Evolutionary conservation across 768 basidiomycete genomes (phyloP), one percentile per base, ranked within the genome.

Genomic region (Tylopilus felleus): DNA sequence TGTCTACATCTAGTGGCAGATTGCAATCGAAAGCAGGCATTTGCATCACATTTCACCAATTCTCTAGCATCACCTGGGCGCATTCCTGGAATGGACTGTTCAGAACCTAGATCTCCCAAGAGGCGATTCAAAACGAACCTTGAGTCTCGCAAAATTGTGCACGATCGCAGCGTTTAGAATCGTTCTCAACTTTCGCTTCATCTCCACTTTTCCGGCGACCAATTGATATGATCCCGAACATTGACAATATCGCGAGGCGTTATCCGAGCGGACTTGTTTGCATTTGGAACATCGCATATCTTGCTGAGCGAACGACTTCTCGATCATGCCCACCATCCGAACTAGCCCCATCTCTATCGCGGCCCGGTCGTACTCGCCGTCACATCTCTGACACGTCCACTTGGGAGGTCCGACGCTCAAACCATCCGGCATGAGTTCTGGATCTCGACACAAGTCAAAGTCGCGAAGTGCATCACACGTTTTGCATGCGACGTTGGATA

Each of bases 391-490:
- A 64, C 93, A 91, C 14, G 74, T 65, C 92, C 90, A 93, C 51
- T 79, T 82, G 19, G 72, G 65, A 7, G 79, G 75, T 17, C 77
- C 73, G 8, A 78, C 72, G 33, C 79, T 71, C 55, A 73, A 58
- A 62, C 77, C 73, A 58, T 75, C 75, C 10, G 90, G 85, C 40
- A 92, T 75, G 38, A 97, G 77, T 54, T 93, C 89, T 12, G 84
- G 79, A 71, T 98, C 96, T 16, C 96, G 83, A 67, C 96, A 98
- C 64, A 99, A 90, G 70, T 99, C 97, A 63, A 99, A 90, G 68
- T 96, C 93, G 3, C 89, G 83, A 55, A 94, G 78, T 14, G 76
- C 73, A 68, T 93, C 94, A 72, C 91, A 98, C 63, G 86, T 82
- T 39, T 81, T 83, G 67, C 96, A 98, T 28, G 95, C 90, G 35